These are phyloP conservation scores for Pholiota conissans DNA, from an alignment of 768 basidiomycete genomes.

Conservation along the genomic window DNA sequence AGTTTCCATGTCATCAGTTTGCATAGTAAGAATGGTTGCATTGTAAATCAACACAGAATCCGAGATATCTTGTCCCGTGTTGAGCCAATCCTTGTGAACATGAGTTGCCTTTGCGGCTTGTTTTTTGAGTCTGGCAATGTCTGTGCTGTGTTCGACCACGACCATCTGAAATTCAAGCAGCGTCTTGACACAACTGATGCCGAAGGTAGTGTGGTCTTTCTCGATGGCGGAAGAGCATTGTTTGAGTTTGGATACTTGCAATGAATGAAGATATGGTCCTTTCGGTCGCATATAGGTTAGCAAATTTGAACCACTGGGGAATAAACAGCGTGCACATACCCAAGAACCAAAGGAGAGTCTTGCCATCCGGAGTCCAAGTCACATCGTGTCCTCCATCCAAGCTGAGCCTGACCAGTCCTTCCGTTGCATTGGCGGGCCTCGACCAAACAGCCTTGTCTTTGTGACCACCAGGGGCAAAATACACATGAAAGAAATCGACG, in stretches of 20 bases:
- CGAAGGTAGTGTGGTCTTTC: constrained; percentile 54
- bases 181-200: constrained; percentile 58
- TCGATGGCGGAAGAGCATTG: constrained; percentile 49
- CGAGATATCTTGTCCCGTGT: constrained; percentile 21
- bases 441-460: constrained; percentile 58
- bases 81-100: constrained; percentile 18
- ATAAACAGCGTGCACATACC: too few relatives aligned
- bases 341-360: constrained; percentile 70
- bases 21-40: constrained; percentile 73
- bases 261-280: constrained; percentile 66
- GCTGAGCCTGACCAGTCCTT: constrained; percentile 60
- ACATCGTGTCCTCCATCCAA: constrained; percentile 76
- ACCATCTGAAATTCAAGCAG: constrained; percentile 61
- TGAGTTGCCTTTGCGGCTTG: constrained; percentile 37
- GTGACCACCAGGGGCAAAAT: constrained; percentile 46
- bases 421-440: constrained; percentile 66
- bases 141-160: constrained; percentile 58
- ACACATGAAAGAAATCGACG: constrained; percentile 70
- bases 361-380: constrained; percentile 63
- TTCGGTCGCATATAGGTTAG: not conserved
- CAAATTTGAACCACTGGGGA: too few relatives aligned
- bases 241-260: constrained; percentile 53
- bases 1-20: constrained; percentile 41
- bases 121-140: constrained; percentile 56
- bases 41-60: constrained; percentile 62